Evolutionary conservation across 208 protist species (phyloP).

Genomic region (Vickermania ingenoplastis): DNA sequence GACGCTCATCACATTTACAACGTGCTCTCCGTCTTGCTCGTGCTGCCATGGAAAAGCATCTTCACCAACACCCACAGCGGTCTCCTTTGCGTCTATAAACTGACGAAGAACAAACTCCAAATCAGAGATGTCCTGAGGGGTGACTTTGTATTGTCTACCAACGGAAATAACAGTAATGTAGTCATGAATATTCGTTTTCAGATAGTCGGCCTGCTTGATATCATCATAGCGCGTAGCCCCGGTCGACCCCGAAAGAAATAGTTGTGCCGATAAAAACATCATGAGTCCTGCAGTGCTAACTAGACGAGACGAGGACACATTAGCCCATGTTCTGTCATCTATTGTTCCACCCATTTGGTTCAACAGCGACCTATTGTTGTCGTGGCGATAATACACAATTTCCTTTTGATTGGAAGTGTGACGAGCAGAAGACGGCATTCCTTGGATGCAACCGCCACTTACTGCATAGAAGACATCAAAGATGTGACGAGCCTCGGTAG

Average conservation of each 20-base stretch:
- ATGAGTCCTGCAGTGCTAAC: slow-evolving; percentile 73
- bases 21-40: slow-evolving; percentile 5
- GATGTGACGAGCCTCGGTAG: slow-evolving; percentile 54
- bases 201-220: slow-evolving; percentile 43
- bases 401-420: slow-evolving; percentile 15
- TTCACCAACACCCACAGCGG: background rate
- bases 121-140: slow-evolving; percentile 63
- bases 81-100: slow-evolving; percentile 74
- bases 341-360: slow-evolving; percentile 79
- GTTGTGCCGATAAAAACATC: slow-evolving; percentile 76
- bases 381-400: slow-evolving; percentile 67
- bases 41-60: background rate
- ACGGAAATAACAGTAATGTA: slow-evolving; percentile 71
- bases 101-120: slow-evolving; percentile 76
- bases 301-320: slow-evolving; percentile 47
- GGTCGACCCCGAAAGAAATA: slow-evolving; percentile 60
- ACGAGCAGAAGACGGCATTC: slow-evolving; percentile 24
- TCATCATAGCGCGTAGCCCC: slow-evolving; percentile 16
- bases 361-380: slow-evolving; percentile 65
- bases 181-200: slow-evolving; percentile 78
- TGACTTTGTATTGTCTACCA: slow-evolving; percentile 57
- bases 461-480: slow-evolving; percentile 86
- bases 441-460: slow-evolving; percentile 71
- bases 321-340: slow-evolving; percentile 59
- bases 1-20: slow-evolving; percentile 76